Base-by-base conservation (phyloP, 179 eudicot genomes). In the Gypsophila paniculata region DNA sequence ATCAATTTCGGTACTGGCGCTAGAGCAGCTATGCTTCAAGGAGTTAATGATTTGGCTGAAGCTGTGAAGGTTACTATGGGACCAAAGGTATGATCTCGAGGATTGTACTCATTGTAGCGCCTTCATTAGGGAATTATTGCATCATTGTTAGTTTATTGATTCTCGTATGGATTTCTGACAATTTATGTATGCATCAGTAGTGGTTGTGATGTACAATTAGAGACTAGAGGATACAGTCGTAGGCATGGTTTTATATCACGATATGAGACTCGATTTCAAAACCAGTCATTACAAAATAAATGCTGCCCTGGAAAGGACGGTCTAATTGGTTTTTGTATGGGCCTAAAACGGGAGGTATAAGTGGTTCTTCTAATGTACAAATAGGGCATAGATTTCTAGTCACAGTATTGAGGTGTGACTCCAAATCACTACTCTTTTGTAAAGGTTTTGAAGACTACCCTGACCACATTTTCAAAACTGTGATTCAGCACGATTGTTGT, bases 1-100 rank as follows among this genome's bases (percentile, higher is more conserved):
- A 89, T 92, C 70, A 83, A 3, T 76, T 94, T 88, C 26, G 99
- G 99, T 14, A 66, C 53, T 22, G 84, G 69, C 59, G 99, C 97
- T 78, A 86, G 97, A 59, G 89, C 87, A 6, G 91, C 91, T 0
- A 87, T 95, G 96, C 82, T 95, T 9, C 86, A 83, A 66, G 99
- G 99, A 61, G 99, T 92, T 70, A 89, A 95, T 80, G 96, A 90
- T 82, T 90, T 95, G 71, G 97, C 99, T 8, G 99, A 91, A 70
- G 97, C 97, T 74, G 99, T 95, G 18, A 95, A 92, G 79, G 93
- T 95, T 81, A 95, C 99, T 32, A 94, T 95, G 99, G 99, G 99
- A 63, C 97, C 99, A 15, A 87, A 88, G 97, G 99, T 92, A 84
- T 77, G 62, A 54, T 32, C 9, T 75, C 23, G 39, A 11, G 49